Conservation (phyloP, 202 grass and related monocot genomes). For the Setaria italica region DNA sequence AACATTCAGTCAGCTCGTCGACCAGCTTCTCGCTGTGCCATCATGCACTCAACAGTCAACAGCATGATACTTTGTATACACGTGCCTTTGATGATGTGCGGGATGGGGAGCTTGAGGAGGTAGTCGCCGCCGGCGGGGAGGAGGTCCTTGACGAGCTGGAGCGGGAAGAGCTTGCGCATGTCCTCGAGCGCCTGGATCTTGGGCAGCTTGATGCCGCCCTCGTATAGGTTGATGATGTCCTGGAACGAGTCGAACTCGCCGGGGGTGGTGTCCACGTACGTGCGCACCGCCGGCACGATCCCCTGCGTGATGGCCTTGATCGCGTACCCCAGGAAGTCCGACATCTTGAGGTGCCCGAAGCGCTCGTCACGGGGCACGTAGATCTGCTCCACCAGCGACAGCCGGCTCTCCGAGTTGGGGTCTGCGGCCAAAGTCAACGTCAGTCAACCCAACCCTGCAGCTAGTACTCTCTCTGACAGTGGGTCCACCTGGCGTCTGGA, state of each 20-base stretch:
- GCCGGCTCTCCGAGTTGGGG: constrained; percentile 65
- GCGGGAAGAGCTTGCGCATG: constrained; percentile 57
- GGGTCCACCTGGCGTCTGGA: background rate
- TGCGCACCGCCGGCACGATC: constrained; percentile 63
- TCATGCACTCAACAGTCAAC: too few relatives aligned
- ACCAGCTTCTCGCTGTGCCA: background rate
- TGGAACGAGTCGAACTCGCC: constrained; percentile 82
- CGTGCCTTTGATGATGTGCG: constrained; percentile 65
- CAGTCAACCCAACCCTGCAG: background rate
- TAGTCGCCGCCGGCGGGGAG: constrained; percentile 56
- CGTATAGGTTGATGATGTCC: constrained; percentile 74
- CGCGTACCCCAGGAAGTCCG: constrained; percentile 75
- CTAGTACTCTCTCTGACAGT: background rate
- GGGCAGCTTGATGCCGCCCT: constrained; percentile 71
- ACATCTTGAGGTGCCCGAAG: constrained; percentile 82
- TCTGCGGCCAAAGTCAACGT: background rate
- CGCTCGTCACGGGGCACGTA: constrained; percentile 90
- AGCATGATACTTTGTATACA: background rate
- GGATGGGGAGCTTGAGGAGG: constrained; percentile 67
- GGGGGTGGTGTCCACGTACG: constrained; percentile 56
- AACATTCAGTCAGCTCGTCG: background rate
- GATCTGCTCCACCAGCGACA: constrained; percentile 59
- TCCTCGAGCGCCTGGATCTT: constrained; percentile 54
- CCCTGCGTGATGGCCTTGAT: constrained; percentile 68
- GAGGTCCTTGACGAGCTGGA: constrained; percentile 84